Base-by-base conservation (phyloP, 2,329 filamentous ascomycete species). In the Aspergillus intermedius region DNA sequence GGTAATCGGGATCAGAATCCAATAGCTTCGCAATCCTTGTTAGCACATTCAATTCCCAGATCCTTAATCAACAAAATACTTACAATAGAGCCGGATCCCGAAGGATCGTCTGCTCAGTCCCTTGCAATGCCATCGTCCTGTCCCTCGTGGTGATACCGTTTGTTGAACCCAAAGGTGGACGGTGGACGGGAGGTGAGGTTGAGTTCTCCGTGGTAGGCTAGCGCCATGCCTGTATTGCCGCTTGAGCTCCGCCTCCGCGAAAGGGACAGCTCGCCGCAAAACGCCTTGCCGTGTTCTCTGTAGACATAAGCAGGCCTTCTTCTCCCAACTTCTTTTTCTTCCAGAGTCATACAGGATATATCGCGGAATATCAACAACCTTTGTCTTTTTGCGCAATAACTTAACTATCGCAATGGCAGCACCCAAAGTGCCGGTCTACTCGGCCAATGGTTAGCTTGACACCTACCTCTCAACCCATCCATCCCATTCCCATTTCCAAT, bases 51-150 rank as follows among this genome's bases (percentile, higher is more conserved):
- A 30, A 32, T 48, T 42, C 48, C 23, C n/a, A 39, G 23, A 48
- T 43, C 23, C 46, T 45, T 22, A 32, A 12, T 21, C 30, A 12
- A 32, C 42, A 12, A 42, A 47, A 22, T 5, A 56, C 88, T 67
- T 77, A 97, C 93, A 98, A 95, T 57, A 98, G 79, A 74, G 95
- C 91, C 65, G 93, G 91, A 86, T 98, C 94, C 81, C 93, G 75
- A 76, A 95, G 87, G 81, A 98, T 96, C 77, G 90, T 93, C 78
- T 98, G 93, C 60, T 88, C 85, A 57, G 87, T 81, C 58, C 86
- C 78, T 75, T 93, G 69, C 49, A 71, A 84, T 61, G 87, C 86
- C 91, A 97, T 97, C 46, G 56, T 74, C 64, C 55, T 21, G 37
- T 19, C 10, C 37, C 10, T 19, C 7, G 7, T 21, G 37, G 15